Evolutionary conservation across 805 yeast genomes (phyloP), one percentile per base, ranked within the genome.

Genomic region (Kockiozyma suomiensis): DNA sequence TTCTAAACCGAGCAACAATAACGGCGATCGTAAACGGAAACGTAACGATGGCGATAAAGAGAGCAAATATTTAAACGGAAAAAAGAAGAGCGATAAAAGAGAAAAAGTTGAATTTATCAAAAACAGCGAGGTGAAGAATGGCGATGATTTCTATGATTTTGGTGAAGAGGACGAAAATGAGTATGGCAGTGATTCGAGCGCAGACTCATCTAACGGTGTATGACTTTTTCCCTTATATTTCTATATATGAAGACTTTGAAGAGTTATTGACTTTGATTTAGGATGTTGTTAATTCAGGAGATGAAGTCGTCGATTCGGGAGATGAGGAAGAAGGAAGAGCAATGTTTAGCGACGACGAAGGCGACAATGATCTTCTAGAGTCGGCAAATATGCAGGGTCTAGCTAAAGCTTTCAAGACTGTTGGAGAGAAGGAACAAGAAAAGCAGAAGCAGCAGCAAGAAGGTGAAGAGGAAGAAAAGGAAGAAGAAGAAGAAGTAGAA

Each of bases 291-390:
- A 90, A 85, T 67, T 84, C 88, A 1, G 91, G 83, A 38, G 90
- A 85, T 58, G 88, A 82, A 10, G 77, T 81, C 52, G 81, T 76
- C 54, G 90, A 85, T 66, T 84, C 88, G 1, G 91, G 81, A 48
- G 78, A 63, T 3, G 77, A 82, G 61, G 57, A 56, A 13, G 61
- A 47, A 5, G 58, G 42, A 21, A 82, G 78, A 67, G 91, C 94
- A 49, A 84, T 87, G 85, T 91, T 90, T 69, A 87, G 96, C 21
- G 96, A 90, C 70, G 84, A 81, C 61, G 85, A 80, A 38, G 89
- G 79, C 54, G 82, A 80, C 54, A 85, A 87, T 70, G 91, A 88
- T 15, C 47, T 71, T 62, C 69, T 76, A 13, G 72, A 71, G 54
- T 54, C 64, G n/a, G 57, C 71, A 46, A 72, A 71, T 53, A 65